Evolutionary conservation across 352 stramenopile genomes (phyloP), one percentile per base, ranked within the genome.

Genomic region (Globisporangium iwayamae): DNA sequence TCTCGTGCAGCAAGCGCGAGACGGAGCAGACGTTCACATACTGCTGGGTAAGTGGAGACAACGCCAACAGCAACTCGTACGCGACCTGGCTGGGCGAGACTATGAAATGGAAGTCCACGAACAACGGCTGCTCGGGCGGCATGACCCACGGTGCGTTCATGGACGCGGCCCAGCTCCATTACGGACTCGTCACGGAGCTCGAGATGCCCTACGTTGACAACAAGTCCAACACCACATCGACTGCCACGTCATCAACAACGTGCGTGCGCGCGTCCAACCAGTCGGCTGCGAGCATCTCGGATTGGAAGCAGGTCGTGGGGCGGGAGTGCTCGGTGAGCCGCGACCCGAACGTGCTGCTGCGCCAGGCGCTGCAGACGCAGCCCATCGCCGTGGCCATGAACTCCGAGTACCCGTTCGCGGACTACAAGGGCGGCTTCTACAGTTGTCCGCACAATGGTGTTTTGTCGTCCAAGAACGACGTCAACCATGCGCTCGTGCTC

Each of bases 61-160:
- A 36, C 25, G n/a, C 16, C 5, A 38, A 13, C 8, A 25, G 59
- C 36, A 3, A 20, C 16, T 36, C 34, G 11, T 58, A 22, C 0
- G 77, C 76, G 3, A 65, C 72, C 6, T 92, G 83, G 83, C 70
- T 92, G 41, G 58, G 78, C 16, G 69, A 74, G 16, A 70, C 72
- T 43, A 89, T 90, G 55, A 86, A 76, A 57, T 92, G 83, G 83
- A 77, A 88, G 62, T 89, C 81, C 6, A 63, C 67, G 48, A 92
- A 92, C 70, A 63, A 89, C n/a, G 81, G 78, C 11, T 92, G 83
- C 36, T 78, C 87, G 16, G 83, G 83, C 60, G 83, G 83, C 22
- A 92, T 92, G 83, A 92, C 83, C 16, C 83, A 92, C 61, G 82
- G 82, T 5, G 83, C 81, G n/a, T 88, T 92, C 60, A 79, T 83